phyloP scores from a whole-genome alignment of 2,329 filamentous ascomycete species.

The Chaetomium sp. region DNA sequence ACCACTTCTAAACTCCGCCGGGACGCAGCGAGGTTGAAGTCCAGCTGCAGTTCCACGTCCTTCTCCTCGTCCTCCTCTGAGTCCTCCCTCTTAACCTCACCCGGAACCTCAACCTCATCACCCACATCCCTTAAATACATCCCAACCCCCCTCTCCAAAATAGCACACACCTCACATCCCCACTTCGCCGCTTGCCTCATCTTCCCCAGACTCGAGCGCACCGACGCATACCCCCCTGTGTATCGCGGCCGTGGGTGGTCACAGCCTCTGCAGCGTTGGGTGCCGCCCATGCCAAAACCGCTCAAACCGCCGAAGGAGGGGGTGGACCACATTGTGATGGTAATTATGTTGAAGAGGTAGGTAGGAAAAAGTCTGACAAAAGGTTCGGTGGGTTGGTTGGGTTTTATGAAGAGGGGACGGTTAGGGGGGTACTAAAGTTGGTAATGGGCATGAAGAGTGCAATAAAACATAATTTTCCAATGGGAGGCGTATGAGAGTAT shows the following conservation, averaged over 20 bases:
- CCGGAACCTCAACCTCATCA: background rate
- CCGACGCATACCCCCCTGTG: slow-evolving; percentile 5
- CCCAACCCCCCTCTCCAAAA: slow-evolving; percentile 8
- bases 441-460: too few species aligned
- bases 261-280: slow-evolving; percentile 6
- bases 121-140: background rate
- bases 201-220: slow-evolving; percentile 2
- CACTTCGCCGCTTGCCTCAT: slow-evolving; percentile 1
- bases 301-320: background rate
- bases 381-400: background rate
- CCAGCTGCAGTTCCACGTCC: slow-evolving; percentile 5
- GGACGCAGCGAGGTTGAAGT: slow-evolving; percentile 9
- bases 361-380: too few species aligned
- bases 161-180: slow-evolving; percentile 8
- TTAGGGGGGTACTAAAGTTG: too few species aligned
- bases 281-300: too few species aligned
- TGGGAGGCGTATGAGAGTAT: too few species aligned
- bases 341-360: too few species aligned
- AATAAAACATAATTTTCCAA: too few species aligned
- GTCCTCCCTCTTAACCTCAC: background rate
- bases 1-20: slow-evolving; percentile 9
- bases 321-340: background rate
- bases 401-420: background rate
- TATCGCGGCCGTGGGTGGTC: slow-evolving; percentile 10
- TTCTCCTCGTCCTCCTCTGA: background rate